Evolutionary conservation across 2,329 filamentous ascomycete genomes (phyloP).

Genomic region (Xylaria sp.): DNA sequence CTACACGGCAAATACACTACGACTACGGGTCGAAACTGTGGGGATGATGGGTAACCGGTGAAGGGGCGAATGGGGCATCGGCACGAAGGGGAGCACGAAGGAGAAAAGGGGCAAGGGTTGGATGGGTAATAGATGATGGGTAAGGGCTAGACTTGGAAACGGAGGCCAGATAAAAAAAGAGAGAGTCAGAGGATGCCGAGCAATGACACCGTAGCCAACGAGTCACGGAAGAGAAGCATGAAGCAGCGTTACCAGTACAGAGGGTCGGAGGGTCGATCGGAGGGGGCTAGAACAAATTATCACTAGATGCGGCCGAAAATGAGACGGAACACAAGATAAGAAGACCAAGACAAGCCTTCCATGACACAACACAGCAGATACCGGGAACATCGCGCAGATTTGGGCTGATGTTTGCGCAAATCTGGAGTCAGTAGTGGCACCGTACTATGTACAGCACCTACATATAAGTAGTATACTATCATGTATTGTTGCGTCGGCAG

Average conservation of each 20-base stretch:
- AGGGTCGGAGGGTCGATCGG: conserved; percentile 1
- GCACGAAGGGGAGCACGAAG: too few species aligned
- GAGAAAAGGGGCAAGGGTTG: too few species aligned
- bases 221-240: neutral
- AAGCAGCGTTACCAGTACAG: conserved; percentile 10
- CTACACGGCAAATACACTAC: conserved; percentile 1
- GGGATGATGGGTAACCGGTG: conserved; percentile 12
- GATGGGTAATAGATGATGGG: neutral
- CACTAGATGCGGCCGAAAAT: conserved; percentile 23
- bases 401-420: conserved; percentile 1
- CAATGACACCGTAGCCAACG: neutral
- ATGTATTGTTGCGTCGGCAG: conserved; percentile 19
- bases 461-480: neutral
- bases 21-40: conserved; percentile 16
- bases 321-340: conserved; percentile 34
- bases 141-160: neutral
- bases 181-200: neutral
- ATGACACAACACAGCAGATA: conserved; percentile 12
- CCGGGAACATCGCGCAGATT: too few species aligned
- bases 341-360: conserved; percentile 4
- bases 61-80: neutral
- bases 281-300: conserved; percentile 17
- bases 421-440: conserved; percentile 14
- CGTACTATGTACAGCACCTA: neutral
- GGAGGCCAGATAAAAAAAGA: neutral